Conservation (phyloP, 352 stramenopile genomes). For the Blastocystis hominis region DNA sequence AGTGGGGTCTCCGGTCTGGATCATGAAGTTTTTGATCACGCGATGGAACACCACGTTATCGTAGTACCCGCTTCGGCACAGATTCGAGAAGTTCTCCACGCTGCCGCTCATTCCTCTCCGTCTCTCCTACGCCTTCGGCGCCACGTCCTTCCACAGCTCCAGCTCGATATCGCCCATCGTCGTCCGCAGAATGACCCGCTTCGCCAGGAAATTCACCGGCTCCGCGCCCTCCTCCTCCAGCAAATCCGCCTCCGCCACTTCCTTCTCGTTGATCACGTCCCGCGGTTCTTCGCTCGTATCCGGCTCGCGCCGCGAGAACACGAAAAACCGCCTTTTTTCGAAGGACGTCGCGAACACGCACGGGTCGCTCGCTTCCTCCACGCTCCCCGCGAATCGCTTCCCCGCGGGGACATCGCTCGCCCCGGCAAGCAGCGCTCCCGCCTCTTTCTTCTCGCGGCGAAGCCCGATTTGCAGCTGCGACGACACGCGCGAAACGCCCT, state of each 20-base stretch:
- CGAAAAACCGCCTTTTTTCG: conserved; percentile 84
- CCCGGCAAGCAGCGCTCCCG: conserved; percentile 53
- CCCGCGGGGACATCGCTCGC: conserved; percentile 57
- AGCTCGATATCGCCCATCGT: conserved; percentile 95
- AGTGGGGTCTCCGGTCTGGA: conserved; percentile 77
- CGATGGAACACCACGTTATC: conserved; percentile 96
- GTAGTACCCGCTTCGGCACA: conserved; percentile 91
- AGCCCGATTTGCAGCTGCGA: conserved; percentile 68
- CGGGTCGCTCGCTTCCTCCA: conserved; percentile 66
- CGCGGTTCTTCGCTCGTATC: conserved; percentile 66
- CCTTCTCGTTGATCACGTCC: conserved; percentile 96
- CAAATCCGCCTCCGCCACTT: conserved; percentile 83
- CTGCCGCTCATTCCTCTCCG: conserved; percentile 66
- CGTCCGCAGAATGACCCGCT: conserved; percentile 80
- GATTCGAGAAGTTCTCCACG: conserved; percentile 94
- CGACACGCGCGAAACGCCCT: conserved; percentile 85
- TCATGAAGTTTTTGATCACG: conserved; percentile 97
- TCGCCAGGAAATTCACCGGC: conserved; percentile 63
- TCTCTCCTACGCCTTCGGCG: conserved; percentile 49
- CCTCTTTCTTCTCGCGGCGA: conserved; percentile 60
- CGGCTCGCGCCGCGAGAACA: conserved; percentile 87
- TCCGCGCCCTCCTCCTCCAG: conserved; percentile 71
- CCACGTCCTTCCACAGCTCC: conserved; percentile 85
- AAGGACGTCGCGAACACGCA: conserved; percentile 77
- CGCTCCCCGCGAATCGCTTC: conserved; percentile 68